Evolutionary conservation across 2,329 filamentous ascomycete species (phyloP), one percentile per base, ranked within the genome.

Genomic region (Leptographium flavum): DNA sequence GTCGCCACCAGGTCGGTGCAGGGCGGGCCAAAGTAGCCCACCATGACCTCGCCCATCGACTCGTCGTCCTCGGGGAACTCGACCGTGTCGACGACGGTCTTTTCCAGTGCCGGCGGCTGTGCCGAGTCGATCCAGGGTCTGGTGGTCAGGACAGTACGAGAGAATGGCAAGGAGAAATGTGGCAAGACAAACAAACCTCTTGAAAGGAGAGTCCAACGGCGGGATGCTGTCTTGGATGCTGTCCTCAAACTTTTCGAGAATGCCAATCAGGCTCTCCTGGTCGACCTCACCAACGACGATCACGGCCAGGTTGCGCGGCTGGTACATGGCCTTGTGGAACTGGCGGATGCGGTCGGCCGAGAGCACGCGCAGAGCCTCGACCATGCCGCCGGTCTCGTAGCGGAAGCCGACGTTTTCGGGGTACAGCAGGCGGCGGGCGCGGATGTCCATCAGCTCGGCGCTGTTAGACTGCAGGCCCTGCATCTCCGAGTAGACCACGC

Each of bases 401-500:
- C 90, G 81, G 59, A 95, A 98, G 3, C 92, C 92, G 45, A 93
- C 79, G 39, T 85, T 83, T 60, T 92, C 79, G 0, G 88, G 88
- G 55, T 96, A 98, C 31, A 94, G 68, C 38, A 92, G 67, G 3
- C 85, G 78, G 35, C 85, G 81, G 43, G 86, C 81, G 52, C 77
- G 75, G 47, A 95, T 70, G 52, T 94, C 86, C 75, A 96, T 94
- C 47, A 96, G 76, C 60, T 94, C 87, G 8, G 73, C 70, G 52
- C 83, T 80, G 43, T 78, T 81, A 58, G 94, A 94, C 58, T 96
- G 84, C 2, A 94, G 79, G 22, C 81, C 92, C 63, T 98, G 92
- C 92, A 98, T 98, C 64, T 98, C 92, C 0, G 90, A 95, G 63
- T 98, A 98, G 9, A 98, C 92, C 1, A 95, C 88, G 50, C 87